These are phyloP conservation scores for Fusarium tricinctum DNA, from an alignment of 2,329 filamentous ascomycete genomes.

Conservation along the genomic window DNA sequence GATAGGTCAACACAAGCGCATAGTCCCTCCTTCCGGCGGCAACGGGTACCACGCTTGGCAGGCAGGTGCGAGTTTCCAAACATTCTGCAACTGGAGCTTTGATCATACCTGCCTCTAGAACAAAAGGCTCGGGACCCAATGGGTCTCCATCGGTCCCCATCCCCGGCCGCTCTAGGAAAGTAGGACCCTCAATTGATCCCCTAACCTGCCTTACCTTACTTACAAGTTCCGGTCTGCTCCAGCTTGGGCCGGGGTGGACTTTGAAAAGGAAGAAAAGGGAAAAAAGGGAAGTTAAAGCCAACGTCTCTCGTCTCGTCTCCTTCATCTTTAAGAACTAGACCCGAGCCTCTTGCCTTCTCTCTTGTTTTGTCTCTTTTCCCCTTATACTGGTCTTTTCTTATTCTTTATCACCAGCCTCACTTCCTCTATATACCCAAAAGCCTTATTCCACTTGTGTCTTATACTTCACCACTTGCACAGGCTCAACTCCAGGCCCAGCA, in stretches of 20 bases:
- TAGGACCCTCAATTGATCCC: conserved; percentile 24
- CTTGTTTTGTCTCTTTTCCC: background rate
- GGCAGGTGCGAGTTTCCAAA: conserved; percentile 38
- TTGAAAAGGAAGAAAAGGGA: conserved; percentile 3
- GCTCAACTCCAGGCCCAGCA: conserved; percentile 2
- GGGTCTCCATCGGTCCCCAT: conserved; percentile 22
- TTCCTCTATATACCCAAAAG: conserved; percentile 15
- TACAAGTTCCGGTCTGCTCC: conserved; percentile 16
- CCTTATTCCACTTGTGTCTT: conserved; percentile 15
- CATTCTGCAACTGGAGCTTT: conserved; percentile 14
- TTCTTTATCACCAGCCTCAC: background rate
- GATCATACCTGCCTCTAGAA: conserved; percentile 33
- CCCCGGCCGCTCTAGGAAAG: conserved; percentile 27
- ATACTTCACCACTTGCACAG: conserved; percentile 6
- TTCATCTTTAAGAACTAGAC: conserved; percentile 18
- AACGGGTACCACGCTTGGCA: conserved; percentile 34
- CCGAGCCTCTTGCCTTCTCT: conserved; percentile 6
- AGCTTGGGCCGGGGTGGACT: conserved; percentile 30
- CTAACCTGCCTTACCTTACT: conserved; percentile 2
- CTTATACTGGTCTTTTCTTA: background rate
- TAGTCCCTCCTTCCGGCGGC: conserved; percentile 18
- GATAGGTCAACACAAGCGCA: conserved; percentile 25
- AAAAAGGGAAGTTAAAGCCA: conserved; percentile 36
- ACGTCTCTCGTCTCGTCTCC: conserved; percentile 17
- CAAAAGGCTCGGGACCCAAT: conserved; percentile 25